These are phyloP conservation scores for Annulohypoxylon stygium DNA, from an alignment of 495 filamentous ascomycete species.

Conservation along the genomic window DNA sequence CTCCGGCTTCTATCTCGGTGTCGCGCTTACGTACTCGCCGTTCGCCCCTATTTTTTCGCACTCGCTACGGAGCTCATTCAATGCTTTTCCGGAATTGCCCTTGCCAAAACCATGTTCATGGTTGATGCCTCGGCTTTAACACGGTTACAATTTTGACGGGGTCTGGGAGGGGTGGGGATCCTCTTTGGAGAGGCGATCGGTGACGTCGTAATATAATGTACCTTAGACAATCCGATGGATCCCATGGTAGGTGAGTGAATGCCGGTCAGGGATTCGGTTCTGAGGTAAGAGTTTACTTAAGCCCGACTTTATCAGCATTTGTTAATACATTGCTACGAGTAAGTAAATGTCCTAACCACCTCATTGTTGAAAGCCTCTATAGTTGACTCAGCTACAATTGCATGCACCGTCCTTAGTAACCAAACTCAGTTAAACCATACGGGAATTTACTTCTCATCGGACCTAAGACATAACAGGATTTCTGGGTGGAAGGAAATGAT, in stretches of 20 bases:
- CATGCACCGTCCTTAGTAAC: neutral
- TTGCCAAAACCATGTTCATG: neutral
- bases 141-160: neutral
- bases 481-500: no score
- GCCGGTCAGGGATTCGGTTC: constrained; percentile 20
- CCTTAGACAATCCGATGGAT: neutral
- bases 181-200: neutral
- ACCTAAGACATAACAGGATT: neutral
- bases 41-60: neutral
- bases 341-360: neutral
- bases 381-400: neutral
- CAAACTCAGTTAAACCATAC: neutral
- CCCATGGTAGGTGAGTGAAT: constrained; percentile 7
- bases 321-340: neutral
- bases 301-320: constrained; percentile 6
- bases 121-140: neutral
- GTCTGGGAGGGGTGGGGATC: neutral
- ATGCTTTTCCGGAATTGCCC: neutral
- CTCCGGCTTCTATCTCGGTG: neutral
- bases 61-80: neutral
- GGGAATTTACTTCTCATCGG: no score
- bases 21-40: constrained; percentile 7
- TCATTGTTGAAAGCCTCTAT: neutral
- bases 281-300: neutral
- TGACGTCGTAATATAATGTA: constrained; percentile 4